Evolutionary conservation across 2,329 filamentous ascomycete species (phyloP).

Genomic region (Fusarium fujikuroi): DNA sequence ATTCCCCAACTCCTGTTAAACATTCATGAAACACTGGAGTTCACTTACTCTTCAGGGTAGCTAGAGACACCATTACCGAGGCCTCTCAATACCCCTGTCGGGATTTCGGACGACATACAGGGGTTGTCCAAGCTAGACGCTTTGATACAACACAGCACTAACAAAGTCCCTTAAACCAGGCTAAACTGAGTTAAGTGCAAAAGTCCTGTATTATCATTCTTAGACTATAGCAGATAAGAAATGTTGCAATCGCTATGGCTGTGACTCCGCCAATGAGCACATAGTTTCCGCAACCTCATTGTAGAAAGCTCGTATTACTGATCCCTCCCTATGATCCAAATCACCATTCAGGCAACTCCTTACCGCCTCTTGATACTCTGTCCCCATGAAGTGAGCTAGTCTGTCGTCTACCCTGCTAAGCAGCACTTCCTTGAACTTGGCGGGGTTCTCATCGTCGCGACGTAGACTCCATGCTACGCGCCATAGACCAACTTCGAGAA

Average conservation of each 20-base stretch:
- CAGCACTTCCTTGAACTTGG: not conserved
- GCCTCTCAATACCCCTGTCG: not conserved
- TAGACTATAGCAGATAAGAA: not conserved
- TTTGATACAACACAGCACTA: not conserved
- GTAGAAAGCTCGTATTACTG: slow-evolving; percentile 4
- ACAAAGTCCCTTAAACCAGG: not conserved
- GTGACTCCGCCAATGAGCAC: slow-evolving; percentile 13
- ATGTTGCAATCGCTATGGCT: not conserved
- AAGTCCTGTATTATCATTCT: not conserved
- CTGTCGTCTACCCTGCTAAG: not conserved
- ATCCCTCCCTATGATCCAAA: not conserved
- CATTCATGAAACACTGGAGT: not conserved
- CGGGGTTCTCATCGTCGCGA: not conserved
- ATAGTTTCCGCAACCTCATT: slow-evolving; percentile 12
- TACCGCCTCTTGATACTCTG: slow-evolving; percentile 1
- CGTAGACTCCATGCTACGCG: not conserved
- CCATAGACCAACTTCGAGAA: slow-evolving; percentile 11
- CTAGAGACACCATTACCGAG: not conserved
- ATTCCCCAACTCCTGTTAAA: not conserved
- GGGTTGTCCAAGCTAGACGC: not conserved
- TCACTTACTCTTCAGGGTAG: not conserved
- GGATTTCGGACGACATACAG: not conserved
- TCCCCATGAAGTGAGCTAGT: slow-evolving; percentile 12
- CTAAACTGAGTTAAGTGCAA: not conserved
- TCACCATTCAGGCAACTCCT: slow-evolving; percentile 8